A percentile compares a stretch with the other conserved stretches of the same genome.
These are phyloP conservation scores for Aspergillus sojae DNA, from an alignment of 2,329 filamentous ascomycete genomes.

Conservation along the genomic window DNA sequence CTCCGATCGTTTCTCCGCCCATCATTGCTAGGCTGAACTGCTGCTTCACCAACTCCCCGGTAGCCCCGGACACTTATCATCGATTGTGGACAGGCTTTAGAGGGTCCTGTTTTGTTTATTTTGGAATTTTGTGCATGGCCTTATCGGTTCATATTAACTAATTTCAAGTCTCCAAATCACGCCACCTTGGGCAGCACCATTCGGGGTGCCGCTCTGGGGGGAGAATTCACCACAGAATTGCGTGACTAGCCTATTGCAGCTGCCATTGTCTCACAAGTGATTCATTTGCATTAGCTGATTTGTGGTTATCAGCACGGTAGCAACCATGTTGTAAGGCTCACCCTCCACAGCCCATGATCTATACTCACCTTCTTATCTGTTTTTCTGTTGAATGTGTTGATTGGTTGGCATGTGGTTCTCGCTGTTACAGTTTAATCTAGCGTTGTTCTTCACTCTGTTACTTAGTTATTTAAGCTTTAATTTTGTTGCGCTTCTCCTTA, in stretches of 20 bases:
- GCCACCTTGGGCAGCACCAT: slow-evolving; percentile 15
- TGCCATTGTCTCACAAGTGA: slow-evolving; percentile 6
- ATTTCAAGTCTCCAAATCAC: slow-evolving; percentile 2
- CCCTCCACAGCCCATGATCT: not conserved
- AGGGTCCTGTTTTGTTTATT: not conserved
- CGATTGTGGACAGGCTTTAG: not conserved
- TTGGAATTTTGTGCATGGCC: not conserved
- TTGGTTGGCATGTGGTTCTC: not conserved
- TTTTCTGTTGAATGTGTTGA: not conserved
- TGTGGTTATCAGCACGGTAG: slow-evolving; percentile 8
- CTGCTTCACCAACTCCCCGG: not conserved
- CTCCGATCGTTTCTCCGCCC: slow-evolving; percentile 3
- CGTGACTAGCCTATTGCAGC: slow-evolving; percentile 13
- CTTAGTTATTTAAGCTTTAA: not conserved
- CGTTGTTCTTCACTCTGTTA: not conserved
- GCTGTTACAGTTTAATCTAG: not conserved
- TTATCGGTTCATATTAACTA: not conserved
- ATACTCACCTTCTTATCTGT: slow-evolving; percentile 7
- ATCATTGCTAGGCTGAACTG: not conserved
- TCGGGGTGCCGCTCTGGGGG: slow-evolving; percentile 17
- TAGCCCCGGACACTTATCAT: not conserved
- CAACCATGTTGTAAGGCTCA: slow-evolving; percentile 29
- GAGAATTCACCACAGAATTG: slow-evolving; percentile 11
- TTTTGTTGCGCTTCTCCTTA: not conserved
- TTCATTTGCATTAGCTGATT: slow-evolving; percentile 4